Conservation (phyloP, 306 rosid genomes). For the Hippophae tibetana region DNA sequence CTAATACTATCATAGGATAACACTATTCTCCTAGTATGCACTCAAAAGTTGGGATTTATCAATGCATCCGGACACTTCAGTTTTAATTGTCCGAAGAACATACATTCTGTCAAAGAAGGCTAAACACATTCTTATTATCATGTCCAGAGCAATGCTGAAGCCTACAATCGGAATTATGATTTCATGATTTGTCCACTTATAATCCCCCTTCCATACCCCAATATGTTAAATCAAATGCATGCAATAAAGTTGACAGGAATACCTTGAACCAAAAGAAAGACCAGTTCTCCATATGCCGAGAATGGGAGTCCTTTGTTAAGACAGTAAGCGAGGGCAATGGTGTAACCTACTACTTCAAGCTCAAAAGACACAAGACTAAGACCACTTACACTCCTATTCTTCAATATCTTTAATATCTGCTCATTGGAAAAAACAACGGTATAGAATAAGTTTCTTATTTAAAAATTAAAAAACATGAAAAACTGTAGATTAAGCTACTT, state of each 20-base stretch:
- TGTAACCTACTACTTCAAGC: conserved; percentile 83
- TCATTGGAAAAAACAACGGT: neutral
- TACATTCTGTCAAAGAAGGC: too few species aligned
- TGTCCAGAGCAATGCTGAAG: too few species aligned
- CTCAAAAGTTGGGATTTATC: too few species aligned
- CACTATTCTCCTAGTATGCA: too few species aligned
- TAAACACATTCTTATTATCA: too few species aligned
- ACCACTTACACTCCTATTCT: conserved; percentile 67
- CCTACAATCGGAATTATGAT: neutral
- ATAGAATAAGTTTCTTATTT: too few species aligned
- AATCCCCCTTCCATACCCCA: neutral
- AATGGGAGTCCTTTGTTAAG: conserved; percentile 85
- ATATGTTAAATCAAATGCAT: neutral
- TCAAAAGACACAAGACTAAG: conserved; percentile 75
- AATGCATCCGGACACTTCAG: too few species aligned
- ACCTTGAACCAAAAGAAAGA: conserved; percentile 88
- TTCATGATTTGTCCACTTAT: neutral
- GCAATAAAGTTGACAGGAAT: conserved; percentile 9
- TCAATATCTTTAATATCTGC: conserved; percentile 74
- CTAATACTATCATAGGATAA: too few species aligned
- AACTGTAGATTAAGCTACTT: too few species aligned
- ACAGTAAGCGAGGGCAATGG: conserved; percentile 85
- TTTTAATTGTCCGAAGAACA: too few species aligned
- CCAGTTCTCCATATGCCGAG: conserved; percentile 85
- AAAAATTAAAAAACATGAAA: too few species aligned